Percentiles rank a stretch among this genome's conserved stretches.
phyloP scores from a whole-genome alignment of 495 filamentous ascomycete genomes.

The Tuber calosporum region DNA sequence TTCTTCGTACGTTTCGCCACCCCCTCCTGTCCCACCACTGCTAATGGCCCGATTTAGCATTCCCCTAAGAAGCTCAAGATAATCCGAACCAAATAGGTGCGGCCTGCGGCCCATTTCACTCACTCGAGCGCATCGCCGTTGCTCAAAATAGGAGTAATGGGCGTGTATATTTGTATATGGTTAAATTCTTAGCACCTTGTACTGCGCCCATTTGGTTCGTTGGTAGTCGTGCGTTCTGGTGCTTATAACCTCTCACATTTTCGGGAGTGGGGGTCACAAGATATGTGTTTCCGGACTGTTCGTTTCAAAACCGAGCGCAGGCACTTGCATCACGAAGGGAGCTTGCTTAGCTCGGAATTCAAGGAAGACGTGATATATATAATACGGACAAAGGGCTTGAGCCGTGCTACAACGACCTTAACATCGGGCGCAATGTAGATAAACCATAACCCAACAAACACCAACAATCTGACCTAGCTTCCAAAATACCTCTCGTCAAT shows the following conservation, averaged over 20 bases:
- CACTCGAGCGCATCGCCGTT: not conserved
- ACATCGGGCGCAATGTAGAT: not conserved
- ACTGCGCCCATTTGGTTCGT: not conserved
- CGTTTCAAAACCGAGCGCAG: not conserved
- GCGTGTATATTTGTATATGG: conserved; percentile 24
- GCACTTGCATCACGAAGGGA: not conserved
- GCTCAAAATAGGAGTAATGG: not conserved
- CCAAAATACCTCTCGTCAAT: conserved; percentile 53
- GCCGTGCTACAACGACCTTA: not conserved
- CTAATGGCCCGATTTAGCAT: conserved; percentile 45
- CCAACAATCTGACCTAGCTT: conserved; percentile 21
- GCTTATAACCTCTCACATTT: not conserved
- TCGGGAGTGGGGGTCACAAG: not conserved
- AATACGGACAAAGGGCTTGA: not conserved
- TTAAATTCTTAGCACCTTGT: conserved; percentile 7
- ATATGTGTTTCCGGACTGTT: not conserved
- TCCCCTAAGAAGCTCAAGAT: conserved; percentile 78
- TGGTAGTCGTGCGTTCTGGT: not conserved
- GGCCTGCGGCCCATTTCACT: not conserved
- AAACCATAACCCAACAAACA: not conserved
- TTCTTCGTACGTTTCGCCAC: conserved; percentile 50
- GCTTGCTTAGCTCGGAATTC: not conserved
- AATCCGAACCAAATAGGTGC: conserved; percentile 76
- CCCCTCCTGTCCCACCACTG: not conserved
- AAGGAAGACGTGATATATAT: not conserved